These are phyloP conservation scores for Goffeauzyma gilvescens DNA, from an alignment of 768 basidiomycete genomes.

Conservation along the genomic window DNA sequence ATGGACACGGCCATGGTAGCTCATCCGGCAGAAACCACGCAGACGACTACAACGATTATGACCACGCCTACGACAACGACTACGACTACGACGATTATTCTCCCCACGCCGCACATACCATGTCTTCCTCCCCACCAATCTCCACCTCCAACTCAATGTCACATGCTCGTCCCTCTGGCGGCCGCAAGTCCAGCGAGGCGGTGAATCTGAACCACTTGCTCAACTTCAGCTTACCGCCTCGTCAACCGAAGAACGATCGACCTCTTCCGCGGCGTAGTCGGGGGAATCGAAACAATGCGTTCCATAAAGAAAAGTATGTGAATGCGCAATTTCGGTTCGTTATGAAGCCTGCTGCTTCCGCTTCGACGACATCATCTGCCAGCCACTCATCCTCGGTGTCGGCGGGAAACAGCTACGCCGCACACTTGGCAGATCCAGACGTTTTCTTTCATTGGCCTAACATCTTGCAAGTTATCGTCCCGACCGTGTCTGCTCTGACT, in stretches of 20 bases:
- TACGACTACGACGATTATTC: too few species aligned
- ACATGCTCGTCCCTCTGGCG: background rate
- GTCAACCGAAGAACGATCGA: background rate
- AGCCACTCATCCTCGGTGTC: too few species aligned
- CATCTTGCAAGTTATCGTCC: slow-evolving; percentile 83
- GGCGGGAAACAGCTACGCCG: slow-evolving; percentile 84
- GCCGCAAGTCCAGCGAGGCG: slow-evolving; percentile 2
- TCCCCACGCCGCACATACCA: too few species aligned
- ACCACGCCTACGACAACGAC: too few species aligned
- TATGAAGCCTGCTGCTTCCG: slow-evolving; percentile 76
- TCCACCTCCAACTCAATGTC: too few species aligned
- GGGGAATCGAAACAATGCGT: slow-evolving; percentile 4
- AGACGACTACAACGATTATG: background rate
- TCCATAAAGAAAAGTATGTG: slow-evolving; percentile 42
- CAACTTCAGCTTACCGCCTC: slow-evolving; percentile 9
- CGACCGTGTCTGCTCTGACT: slow-evolving; percentile 56
- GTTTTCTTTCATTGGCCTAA: slow-evolving; percentile 97
- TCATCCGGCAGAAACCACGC: background rate
- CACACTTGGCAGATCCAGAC: slow-evolving; percentile 88
- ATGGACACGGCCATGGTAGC: background rate
- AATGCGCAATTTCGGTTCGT: slow-evolving; percentile 94
- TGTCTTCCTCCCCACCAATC: too few species aligned
- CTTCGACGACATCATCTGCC: too few species aligned
- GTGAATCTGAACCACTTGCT: slow-evolving; percentile 9
- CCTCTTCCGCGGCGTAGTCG: slow-evolving; percentile 4